Conservation (phyloP, 192 early-diverging fungal species). For the Lobosporangium transversale region DNA sequence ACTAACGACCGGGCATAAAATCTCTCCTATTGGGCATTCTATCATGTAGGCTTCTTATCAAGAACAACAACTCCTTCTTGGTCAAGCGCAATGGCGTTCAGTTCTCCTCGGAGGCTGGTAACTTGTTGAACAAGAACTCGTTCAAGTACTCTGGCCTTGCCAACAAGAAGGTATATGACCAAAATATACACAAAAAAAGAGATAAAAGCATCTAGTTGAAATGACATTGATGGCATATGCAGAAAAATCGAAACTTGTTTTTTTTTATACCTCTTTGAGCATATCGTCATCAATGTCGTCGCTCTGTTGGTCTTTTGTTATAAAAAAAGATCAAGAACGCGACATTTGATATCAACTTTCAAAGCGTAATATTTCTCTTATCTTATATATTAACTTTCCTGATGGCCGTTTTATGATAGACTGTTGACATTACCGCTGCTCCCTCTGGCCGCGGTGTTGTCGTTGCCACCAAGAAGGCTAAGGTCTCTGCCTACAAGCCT, state of each 20-base stretch:
- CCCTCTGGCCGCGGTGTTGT: constrained; percentile 68
- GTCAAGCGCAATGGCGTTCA: constrained; percentile 83
- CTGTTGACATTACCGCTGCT: constrained; percentile 66
- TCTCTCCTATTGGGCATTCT: neutral
- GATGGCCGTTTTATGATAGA: no score
- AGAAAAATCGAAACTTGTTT: no score
- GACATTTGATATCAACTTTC: no score
- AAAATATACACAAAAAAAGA: no score
- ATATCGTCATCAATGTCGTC: no score
- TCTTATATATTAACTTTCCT: no score
- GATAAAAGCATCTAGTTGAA: no score
- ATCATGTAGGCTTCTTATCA: constrained; percentile 67
- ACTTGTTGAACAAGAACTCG: constrained; percentile 82
- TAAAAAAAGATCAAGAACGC: no score
- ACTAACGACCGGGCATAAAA: neutral
- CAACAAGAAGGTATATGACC: constrained; percentile 75
- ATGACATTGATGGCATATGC: no score
- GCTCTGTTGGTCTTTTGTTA: no score
- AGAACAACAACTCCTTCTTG: constrained; percentile 81
- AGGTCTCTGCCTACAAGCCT: constrained; percentile 59
- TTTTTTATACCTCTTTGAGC: no score
- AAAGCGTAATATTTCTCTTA: no score
- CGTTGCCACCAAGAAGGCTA: constrained; percentile 69
- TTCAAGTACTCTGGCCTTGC: constrained; percentile 86
- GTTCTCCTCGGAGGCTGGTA: constrained; percentile 77